Percentiles rank a stretch among this genome's conserved stretches.
Evolutionary conservation across 768 basidiomycete species (phyloP).

Genomic region (Favolaschia claudopus): DNA sequence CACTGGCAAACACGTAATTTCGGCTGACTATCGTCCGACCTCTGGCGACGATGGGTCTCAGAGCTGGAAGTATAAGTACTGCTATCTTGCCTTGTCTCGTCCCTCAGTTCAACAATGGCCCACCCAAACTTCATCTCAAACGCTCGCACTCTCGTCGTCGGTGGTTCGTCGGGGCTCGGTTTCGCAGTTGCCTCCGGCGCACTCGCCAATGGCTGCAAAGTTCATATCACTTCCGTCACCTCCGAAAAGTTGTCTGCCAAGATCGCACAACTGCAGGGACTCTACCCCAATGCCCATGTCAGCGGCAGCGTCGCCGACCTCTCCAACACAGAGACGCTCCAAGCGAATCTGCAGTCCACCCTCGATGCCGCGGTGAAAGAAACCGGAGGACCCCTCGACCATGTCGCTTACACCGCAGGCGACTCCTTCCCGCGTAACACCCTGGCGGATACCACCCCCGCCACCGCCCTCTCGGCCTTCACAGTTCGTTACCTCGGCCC

Average conservation of each 20-base stretch:
- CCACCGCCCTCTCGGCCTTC: background rate
- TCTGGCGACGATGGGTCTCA: no score
- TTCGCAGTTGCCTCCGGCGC: slow-evolving; percentile 9
- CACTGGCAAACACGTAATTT: no score
- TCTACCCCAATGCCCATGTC: slow-evolving; percentile 2
- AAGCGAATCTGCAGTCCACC: background rate
- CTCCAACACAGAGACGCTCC: slow-evolving; percentile 4
- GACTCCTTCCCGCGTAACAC: background rate
- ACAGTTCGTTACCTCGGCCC: slow-evolving; percentile 9
- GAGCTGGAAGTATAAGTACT: no score
- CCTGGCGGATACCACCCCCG: background rate
- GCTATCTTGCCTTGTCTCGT: no score
- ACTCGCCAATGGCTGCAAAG: slow-evolving; percentile 4
- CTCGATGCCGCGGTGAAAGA: background rate
- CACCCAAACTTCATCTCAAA: slow-evolving; percentile 8
- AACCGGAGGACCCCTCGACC: slow-evolving; percentile 8
- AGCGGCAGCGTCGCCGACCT: slow-evolving; percentile 8
- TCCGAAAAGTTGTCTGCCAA: background rate
- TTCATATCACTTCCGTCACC: slow-evolving; percentile 5
- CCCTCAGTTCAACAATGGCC: no score
- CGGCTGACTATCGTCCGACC: no score
- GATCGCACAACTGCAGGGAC: background rate
- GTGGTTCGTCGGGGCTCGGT: slow-evolving; percentile 1
- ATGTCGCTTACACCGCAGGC: slow-evolving; percentile 4
- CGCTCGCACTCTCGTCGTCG: background rate